Evolutionary conservation across 2,329 filamentous ascomycete species (phyloP).

Genomic region (Ophiosphaerella narmari): DNA sequence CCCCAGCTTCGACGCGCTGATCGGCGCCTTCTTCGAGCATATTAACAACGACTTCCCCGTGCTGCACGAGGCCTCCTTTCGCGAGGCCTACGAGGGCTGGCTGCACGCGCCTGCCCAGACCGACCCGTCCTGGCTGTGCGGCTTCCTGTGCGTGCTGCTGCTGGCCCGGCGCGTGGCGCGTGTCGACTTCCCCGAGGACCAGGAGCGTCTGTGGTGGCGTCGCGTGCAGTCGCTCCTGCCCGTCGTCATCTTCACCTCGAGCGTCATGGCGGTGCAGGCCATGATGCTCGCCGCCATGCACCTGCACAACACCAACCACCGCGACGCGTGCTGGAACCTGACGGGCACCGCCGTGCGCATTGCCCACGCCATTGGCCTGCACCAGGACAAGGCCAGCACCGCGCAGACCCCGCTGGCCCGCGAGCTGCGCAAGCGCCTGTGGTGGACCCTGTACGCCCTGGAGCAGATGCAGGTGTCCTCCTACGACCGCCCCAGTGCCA

Average conservation of each 20-base stretch:
- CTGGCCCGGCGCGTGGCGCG: constrained; percentile 45
- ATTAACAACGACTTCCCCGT: constrained; percentile 51
- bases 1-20: constrained; percentile 41
- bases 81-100: constrained; percentile 48
- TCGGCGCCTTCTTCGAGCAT: constrained; percentile 49
- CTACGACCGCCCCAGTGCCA: constrained; percentile 52
- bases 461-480: constrained; percentile 54
- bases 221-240: constrained; percentile 48
- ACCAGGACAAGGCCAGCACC: constrained; percentile 47
- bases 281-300: constrained; percentile 51
- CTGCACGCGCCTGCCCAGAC: constrained; percentile 31
- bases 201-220: constrained; percentile 50
- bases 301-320: constrained; percentile 53
- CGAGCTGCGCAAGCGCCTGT: constrained; percentile 57
- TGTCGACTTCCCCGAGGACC: constrained; percentile 41
- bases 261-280: constrained; percentile 49
- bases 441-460: constrained; percentile 58
- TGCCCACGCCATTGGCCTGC: constrained; percentile 52
- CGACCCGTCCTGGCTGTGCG: constrained; percentile 50
- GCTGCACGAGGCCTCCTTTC: constrained; percentile 51
- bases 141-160: constrained; percentile 49
- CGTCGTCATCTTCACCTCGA: constrained; percentile 51
- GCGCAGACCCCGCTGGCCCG: constrained; percentile 42
- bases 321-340: constrained; percentile 52
- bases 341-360: constrained; percentile 51